Evolutionary conservation across 2,329 filamentous ascomycete genomes (phyloP), one percentile per base, ranked within the genome.

Genomic region (Parastagonospora nodorum): DNA sequence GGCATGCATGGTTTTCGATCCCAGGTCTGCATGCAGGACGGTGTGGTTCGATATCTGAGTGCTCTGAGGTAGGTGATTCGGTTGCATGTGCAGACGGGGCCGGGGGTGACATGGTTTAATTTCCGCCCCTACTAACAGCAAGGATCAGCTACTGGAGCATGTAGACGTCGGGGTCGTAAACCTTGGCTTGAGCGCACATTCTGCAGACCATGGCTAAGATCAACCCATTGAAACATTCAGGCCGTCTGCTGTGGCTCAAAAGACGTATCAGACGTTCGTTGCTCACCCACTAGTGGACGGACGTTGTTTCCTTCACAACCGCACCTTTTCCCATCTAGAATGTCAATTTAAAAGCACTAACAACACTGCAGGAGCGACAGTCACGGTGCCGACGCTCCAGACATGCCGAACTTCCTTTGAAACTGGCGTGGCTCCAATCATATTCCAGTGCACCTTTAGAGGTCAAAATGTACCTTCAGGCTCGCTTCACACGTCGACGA

Each of bases 11-110:
- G 43, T 45, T 55, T 40, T 38, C 19, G 12, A 27, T 42, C n/a
- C 29, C 24, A 41, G 11, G 49, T 39, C 39, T 51, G 41, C 51
- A 48, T 50, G 41, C 42, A 45, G 42, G 36, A 41, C 31, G 29
- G n/a, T 41, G 30, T 33, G n/a, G 39, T 38, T 16, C 44, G 43
- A 38, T 44, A 45, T 42, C 32, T 50, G 45, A 48, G 43, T 35
- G 39, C 45, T 42, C 32, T 50, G 45, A 48, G 29, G 42, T 41
- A 45, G 44, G 45, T 48, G 55, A 52, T 47, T 43, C 39, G 40
- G 46, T 39, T 48, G 48, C 44, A 55, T 48, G 35, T 42, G 35
- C 36, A 42, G 27, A 39, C 33, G 42, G 12, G 32, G 10, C 29
- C 12, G 39, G 33, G 30, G 29, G 33, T 49, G 30, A 49, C 40